phyloP scores from a whole-genome alignment of 192 early-diverging fungal genomes.

The Coemansia sp. region DNA sequence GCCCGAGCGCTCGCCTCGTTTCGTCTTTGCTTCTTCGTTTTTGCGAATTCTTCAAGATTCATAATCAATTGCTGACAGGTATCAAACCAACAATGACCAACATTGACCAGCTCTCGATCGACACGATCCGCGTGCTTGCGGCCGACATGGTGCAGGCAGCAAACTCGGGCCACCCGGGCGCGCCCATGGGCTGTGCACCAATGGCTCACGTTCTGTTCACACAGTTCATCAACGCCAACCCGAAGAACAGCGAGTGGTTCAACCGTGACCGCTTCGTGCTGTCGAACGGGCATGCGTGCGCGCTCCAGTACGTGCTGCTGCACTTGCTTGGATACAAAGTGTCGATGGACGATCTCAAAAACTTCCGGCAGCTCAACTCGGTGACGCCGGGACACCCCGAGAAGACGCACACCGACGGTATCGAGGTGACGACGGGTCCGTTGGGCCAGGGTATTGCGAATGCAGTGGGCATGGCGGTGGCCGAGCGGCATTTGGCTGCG shows the following conservation, averaged over 20 bases:
- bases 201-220: slow-evolving; percentile 89
- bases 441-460: slow-evolving; percentile 91
- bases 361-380: slow-evolving; percentile 79
- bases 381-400: slow-evolving; percentile 97
- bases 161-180: slow-evolving; percentile 95
- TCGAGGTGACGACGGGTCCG: slow-evolving; percentile 97
- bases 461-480: slow-evolving; percentile 91
- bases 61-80: background rate
- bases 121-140: slow-evolving; percentile 88
- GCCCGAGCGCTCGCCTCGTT: background rate
- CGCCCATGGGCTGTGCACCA: slow-evolving; percentile 97
- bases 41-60: background rate
- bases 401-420: slow-evolving; percentile 77
- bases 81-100: slow-evolving; percentile 11
- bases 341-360: slow-evolving; percentile 86
- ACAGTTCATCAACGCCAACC: slow-evolving; percentile 79
- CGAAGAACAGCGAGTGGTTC: slow-evolving; percentile 85
- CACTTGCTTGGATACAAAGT: slow-evolving; percentile 89
- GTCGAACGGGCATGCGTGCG: slow-evolving; percentile 97
- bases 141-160: slow-evolving; percentile 85
- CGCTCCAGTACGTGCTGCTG: slow-evolving; percentile 84
- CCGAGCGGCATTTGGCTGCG: slow-evolving; percentile 83
- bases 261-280: slow-evolving; percentile 97
- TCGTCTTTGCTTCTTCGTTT: background rate
- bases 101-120: slow-evolving; percentile 65